Conservation (phyloP, 1,139 yeast genomes). For the Diutina mesorugosa region DNA sequence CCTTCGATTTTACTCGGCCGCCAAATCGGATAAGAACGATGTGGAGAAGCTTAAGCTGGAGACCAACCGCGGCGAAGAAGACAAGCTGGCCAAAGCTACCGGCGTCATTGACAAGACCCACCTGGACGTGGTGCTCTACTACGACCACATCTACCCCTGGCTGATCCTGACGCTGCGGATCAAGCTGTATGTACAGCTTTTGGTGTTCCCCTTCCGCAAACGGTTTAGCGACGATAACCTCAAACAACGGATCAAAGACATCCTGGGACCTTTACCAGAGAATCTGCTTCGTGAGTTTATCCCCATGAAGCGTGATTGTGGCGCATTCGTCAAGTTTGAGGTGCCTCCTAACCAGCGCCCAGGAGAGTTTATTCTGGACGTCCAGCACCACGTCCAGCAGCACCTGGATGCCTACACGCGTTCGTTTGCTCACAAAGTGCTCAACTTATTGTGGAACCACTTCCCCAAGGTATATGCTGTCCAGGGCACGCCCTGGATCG, state of each 20-base stretch:
- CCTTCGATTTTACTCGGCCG: not conserved
- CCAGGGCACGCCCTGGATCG: constrained; percentile 92
- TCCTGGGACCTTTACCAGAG: constrained; percentile 21
- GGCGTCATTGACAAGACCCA: constrained; percentile 26
- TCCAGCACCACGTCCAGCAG: constrained; percentile 34
- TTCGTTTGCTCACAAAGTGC: constrained; percentile 12
- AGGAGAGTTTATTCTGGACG: constrained; percentile 35
- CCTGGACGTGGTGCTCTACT: constrained; percentile 40
- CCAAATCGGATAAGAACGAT: constrained; percentile 8
- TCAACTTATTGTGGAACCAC: constrained; percentile 8
- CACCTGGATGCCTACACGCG: constrained; percentile 13
- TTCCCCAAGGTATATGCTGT: constrained; percentile 53
- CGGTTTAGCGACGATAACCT: constrained; percentile 11
- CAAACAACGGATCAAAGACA: constrained; percentile 10
- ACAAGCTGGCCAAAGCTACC: constrained; percentile 25
- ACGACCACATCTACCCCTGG: constrained; percentile 38
- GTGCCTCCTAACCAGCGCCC: constrained; percentile 39
- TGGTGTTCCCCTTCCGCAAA: constrained; percentile 8
- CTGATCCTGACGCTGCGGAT: constrained; percentile 12
- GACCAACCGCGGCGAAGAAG: constrained; percentile 19
- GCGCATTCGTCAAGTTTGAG: constrained; percentile 73
- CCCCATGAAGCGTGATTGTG: constrained; percentile 75
- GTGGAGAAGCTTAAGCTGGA: constrained; percentile 21
- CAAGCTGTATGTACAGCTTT: constrained; percentile 11
- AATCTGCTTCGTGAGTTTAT: constrained; percentile 33